These are phyloP conservation scores for Trebouxia sp. DNA, from an alignment of 139 green algal genomes.

Conservation along the genomic window DNA sequence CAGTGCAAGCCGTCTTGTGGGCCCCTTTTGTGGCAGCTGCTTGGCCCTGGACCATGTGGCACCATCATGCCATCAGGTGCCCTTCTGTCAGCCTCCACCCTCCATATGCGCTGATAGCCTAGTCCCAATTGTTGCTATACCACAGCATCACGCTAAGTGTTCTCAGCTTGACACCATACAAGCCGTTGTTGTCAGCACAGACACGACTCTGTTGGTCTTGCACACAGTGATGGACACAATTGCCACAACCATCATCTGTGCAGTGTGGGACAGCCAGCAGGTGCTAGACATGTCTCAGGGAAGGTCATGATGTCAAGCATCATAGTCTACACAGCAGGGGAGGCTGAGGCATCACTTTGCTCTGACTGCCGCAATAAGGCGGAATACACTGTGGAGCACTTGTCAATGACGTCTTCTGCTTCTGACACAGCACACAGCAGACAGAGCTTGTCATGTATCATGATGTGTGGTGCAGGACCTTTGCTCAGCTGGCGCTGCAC, in stretches of 20 bases:
- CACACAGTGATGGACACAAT: no score
- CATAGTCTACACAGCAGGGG: no score
- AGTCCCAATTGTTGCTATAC: neutral
- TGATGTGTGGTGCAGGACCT: slow-evolving; percentile 30
- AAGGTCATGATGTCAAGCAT: no score
- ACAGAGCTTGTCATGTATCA: slow-evolving; percentile 12
- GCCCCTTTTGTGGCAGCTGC: slow-evolving; percentile 32
- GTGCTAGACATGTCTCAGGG: no score
- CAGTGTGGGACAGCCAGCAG: no score
- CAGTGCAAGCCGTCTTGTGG: slow-evolving; percentile 28
- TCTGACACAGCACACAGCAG: no score
- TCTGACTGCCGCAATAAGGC: no score
- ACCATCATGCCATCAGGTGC: slow-evolving; percentile 25
- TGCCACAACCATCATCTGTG: no score
- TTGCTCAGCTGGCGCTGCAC: slow-evolving; percentile 46
- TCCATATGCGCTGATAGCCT: neutral
- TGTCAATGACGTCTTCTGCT: no score
- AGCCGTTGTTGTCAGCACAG: slow-evolving; percentile 65
- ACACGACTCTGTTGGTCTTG: slow-evolving; percentile 68
- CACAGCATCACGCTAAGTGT: neutral
- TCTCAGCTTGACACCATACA: neutral
- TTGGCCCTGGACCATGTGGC: slow-evolving; percentile 63
- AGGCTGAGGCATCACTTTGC: no score
- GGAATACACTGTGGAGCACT: no score
- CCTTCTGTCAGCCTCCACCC: neutral